Base-by-base conservation (phyloP, 352 stramenopile genomes). In the Hyaloperonospora arabidopsidis region DNA sequence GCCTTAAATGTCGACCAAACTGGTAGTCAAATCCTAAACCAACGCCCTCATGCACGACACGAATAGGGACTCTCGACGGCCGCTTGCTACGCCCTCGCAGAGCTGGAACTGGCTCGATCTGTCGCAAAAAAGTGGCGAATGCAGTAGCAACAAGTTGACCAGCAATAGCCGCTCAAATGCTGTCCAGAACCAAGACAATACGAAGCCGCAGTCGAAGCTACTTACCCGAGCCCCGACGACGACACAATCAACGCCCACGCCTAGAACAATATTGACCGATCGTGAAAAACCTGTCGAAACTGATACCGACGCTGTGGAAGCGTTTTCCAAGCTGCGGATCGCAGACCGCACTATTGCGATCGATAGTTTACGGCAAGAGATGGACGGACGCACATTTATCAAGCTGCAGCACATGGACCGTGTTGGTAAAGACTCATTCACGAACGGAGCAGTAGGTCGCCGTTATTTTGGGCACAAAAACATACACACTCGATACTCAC, bases 331-430 rank as follows among this genome's bases (percentile, higher is more conserved):
- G 22, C 54, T 93, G 45, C 73, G 76, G 38, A 87, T 93, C 51
- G 36, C 54, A 5, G 61, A 79, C 8, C 75, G 83, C 5, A 72
- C 66, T 11, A 67, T 93, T 12, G 52, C 76, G 8, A 65, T 72
- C 0, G 45, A 63, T 4, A 68, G 71, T 3, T 64, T 93, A 18
- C 56, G 56, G 2, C 46, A 65, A 1, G 78, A 93, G 62, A 88
- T 93, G 79, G 60, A 73, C 19, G 83, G 72, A 18, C 79, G 83
- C 14, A 71, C 74, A 43, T 86, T 87, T 35, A 82, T 93, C 41
- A 45, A 72, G 39, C 45, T 93, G 23, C 60, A 68, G 28, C 41
- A 68, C 7, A 76, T 93, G 67, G 83, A 93, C 38, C 57, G 53
- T 3, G 65, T 79, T 18, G 61, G 72, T 5, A 74, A 65, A 23